A percentile compares a stretch with the other conserved stretches of the same genome.
Evolutionary conservation across 176 grass and related monocot genomes (phyloP).

Genomic region (Pontederia crassipes): DNA sequence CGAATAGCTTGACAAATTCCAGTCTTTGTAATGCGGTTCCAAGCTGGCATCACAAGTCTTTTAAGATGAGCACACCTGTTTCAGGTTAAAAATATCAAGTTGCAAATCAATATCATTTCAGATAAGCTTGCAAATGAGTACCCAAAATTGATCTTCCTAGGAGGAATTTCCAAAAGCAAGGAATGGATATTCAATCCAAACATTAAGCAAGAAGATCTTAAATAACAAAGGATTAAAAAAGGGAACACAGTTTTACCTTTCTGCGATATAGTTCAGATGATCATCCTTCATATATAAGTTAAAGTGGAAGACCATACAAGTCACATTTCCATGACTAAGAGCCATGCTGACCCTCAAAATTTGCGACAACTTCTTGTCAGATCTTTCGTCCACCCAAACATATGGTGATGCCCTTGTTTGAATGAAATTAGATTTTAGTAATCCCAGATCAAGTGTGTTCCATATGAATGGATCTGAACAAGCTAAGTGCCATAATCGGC

Average conservation of each 20-base stretch:
- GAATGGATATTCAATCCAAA: neutral
- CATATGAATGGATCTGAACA: constrained; percentile 96
- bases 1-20: constrained; percentile 71
- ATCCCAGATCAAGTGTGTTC: constrained; percentile 73
- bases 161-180: neutral
- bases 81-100: constrained; percentile 13
- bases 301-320: constrained; percentile 90
- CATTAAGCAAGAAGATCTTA: neutral
- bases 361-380: constrained; percentile 65
- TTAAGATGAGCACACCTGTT: constrained; percentile 68
- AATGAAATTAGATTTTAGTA: constrained; percentile 82
- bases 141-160: neutral
- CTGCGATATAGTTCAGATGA: constrained; percentile 72
- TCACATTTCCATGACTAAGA: constrained; percentile 55
- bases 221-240: neutral
- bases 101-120: constrained; percentile 11
- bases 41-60: constrained; percentile 88
- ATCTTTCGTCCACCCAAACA: constrained; percentile 84
- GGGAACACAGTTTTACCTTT: constrained; percentile 50
- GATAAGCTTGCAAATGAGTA: neutral
- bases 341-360: constrained; percentile 73
- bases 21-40: constrained; percentile 69
- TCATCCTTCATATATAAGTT: constrained; percentile 98
- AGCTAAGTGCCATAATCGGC: constrained; percentile 58
- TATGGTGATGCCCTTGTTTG: constrained; percentile 76